phyloP scores from a whole-genome alignment of 371 early-diverging fungal genomes.

The Rhizomucor pusillus region DNA sequence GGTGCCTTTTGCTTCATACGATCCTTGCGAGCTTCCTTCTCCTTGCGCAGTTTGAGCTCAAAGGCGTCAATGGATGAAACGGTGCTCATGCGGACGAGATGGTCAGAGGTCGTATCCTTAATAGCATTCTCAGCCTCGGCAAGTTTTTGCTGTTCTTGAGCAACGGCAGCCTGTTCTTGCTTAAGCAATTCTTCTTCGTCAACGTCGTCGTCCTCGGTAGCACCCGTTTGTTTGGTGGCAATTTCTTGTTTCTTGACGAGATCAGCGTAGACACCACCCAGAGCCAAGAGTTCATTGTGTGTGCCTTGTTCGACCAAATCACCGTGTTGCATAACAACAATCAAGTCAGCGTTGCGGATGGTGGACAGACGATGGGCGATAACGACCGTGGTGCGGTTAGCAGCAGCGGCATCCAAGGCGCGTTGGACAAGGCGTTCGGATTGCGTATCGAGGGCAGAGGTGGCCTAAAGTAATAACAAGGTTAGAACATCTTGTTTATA shows the following conservation, averaged over 20 bases:
- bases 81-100: constrained; percentile 18
- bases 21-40: constrained; percentile 36
- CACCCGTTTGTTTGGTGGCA: constrained; percentile 24
- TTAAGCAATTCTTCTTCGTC: constrained; percentile 18
- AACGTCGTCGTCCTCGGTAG: constrained; percentile 12
- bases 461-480: constrained; percentile 66
- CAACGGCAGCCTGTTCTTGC: constrained; percentile 15
- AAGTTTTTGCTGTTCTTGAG: constrained; percentile 12
- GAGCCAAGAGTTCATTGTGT: constrained; percentile 55
- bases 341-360: constrained; percentile 72
- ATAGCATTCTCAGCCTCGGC: constrained; percentile 10
- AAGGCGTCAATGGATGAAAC: constrained; percentile 27
- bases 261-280: constrained; percentile 47
- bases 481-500: too few relatives aligned
- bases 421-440: constrained; percentile 80
- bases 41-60: constrained; percentile 29
- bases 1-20: constrained; percentile 46
- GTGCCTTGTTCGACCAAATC: constrained; percentile 67
- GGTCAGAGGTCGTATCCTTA: constrained; percentile 7
- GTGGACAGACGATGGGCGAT: constrained; percentile 88
- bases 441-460: constrained; percentile 73
- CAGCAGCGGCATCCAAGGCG: constrained; percentile 73
- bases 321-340: constrained; percentile 74
- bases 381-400: constrained; percentile 80
- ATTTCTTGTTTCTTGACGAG: constrained; percentile 54